Conservation (phyloP, 2,329 filamentous ascomycete species). For the Botryosphaeria dothidea region DNA sequence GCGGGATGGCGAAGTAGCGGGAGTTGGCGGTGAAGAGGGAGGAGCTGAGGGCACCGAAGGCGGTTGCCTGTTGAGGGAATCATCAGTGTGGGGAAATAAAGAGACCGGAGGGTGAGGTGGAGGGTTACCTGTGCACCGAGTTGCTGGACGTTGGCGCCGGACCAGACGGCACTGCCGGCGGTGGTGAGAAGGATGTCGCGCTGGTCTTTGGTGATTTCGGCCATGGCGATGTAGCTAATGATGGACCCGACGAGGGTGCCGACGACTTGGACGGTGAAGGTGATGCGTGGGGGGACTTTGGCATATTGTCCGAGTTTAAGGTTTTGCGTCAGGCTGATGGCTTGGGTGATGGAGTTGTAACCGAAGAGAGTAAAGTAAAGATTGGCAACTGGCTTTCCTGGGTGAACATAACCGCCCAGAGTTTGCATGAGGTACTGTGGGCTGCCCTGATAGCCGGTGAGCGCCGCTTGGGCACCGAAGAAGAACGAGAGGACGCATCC, state of each 20-base stretch:
- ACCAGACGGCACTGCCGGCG: constrained; percentile 47
- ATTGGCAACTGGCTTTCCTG: constrained; percentile 28
- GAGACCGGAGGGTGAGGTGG: neutral
- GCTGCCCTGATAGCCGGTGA: constrained; percentile 25
- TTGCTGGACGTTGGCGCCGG: constrained; percentile 46
- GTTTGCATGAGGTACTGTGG: constrained; percentile 24
- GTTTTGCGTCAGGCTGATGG: constrained; percentile 24
- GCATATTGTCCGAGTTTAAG: constrained; percentile 51
- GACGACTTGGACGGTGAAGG: constrained; percentile 66
- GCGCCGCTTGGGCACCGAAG: constrained; percentile 28
- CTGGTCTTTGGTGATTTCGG: constrained; percentile 44
- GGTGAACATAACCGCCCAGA: constrained; percentile 23
- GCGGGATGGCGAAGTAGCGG: constrained; percentile 40
- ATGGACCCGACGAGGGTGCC: constrained; percentile 67
- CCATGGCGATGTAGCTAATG: constrained; percentile 53
- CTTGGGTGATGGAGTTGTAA: constrained; percentile 36
- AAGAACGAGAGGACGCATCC: constrained; percentile 27
- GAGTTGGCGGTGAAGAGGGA: constrained; percentile 51
- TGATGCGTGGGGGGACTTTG: constrained; percentile 63
- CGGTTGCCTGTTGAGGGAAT: constrained; percentile 28
- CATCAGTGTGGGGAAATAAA: constrained; percentile 22
- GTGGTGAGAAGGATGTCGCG: constrained; percentile 40
- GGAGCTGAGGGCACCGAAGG: constrained; percentile 47
- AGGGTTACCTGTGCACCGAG: constrained; percentile 39
- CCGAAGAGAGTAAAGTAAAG: constrained; percentile 46